These are phyloP conservation scores for Alternaria ventricosa DNA, from an alignment of 2,329 filamentous ascomycete genomes.

Conservation along the genomic window DNA sequence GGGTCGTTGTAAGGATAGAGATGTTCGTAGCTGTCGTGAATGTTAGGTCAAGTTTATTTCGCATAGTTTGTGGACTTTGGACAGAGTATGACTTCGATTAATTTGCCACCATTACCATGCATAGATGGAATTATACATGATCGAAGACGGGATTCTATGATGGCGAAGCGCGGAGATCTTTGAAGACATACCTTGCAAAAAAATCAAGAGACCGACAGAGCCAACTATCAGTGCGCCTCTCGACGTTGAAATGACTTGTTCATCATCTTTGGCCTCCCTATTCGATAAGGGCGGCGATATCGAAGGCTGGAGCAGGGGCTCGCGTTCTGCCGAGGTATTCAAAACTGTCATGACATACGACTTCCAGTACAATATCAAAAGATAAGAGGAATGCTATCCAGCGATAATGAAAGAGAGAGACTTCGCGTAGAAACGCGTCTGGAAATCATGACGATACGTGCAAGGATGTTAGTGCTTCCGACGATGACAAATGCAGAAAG, in stretches of 20 bases:
- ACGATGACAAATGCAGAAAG: conserved; percentile 32
- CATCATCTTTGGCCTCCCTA: conserved; percentile 25
- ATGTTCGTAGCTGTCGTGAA: conserved; percentile 68
- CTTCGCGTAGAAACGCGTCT: conserved; percentile 1
- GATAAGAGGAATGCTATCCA: background rate
- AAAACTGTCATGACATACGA: conserved; percentile 20
- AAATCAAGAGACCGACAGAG: conserved; percentile 64
- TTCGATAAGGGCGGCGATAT: conserved; percentile 27
- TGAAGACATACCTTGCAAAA: conserved; percentile 60
- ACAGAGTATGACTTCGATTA: background rate
- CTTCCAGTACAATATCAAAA: background rate
- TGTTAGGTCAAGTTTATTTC: background rate
- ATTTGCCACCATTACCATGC: background rate
- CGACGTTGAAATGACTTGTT: conserved; percentile 30
- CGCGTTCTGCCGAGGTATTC: conserved; percentile 28
- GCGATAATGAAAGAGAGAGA: background rate
- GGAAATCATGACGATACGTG: conserved; percentile 19
- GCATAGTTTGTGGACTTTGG: conserved; percentile 21
- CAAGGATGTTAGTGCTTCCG: conserved; percentile 10
- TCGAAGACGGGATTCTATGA: background rate
- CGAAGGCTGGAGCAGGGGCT: conserved; percentile 34
- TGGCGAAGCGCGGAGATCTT: background rate
- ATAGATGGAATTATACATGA: background rate
- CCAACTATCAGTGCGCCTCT: conserved; percentile 54
- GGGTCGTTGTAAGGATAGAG: conserved; percentile 80